These are phyloP conservation scores for Phyllosticta citrichinensis DNA, from an alignment of 2,329 filamentous ascomycete genomes.

Conservation along the genomic window DNA sequence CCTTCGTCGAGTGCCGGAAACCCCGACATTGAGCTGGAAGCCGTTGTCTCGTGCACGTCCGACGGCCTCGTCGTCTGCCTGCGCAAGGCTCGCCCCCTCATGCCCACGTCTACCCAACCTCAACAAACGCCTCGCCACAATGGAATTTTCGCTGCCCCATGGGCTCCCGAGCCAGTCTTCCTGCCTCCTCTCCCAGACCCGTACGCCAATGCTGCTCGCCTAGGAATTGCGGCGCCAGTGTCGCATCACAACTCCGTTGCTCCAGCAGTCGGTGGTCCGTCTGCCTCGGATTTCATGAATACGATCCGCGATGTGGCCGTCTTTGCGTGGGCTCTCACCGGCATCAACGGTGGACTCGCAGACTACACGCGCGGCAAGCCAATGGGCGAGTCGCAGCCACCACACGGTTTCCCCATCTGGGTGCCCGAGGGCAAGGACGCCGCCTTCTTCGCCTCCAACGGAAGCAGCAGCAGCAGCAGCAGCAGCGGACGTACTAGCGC, in stretches of 20 bases:
- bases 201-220: constrained; percentile 8
- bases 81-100: constrained; percentile 59
- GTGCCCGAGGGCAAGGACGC: constrained; percentile 14
- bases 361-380: constrained; percentile 54
- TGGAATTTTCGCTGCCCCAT: constrained; percentile 70
- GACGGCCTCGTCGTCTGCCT: constrained; percentile 78
- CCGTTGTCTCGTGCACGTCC: constrained; percentile 83
- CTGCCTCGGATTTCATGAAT: constrained; percentile 58
- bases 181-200: constrained; percentile 25
- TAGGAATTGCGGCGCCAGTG: constrained; percentile 5
- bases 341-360: constrained; percentile 67
- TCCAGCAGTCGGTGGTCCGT: constrained; percentile 39
- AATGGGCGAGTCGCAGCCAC: constrained; percentile 52
- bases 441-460: background rate
- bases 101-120: constrained; percentile 47
- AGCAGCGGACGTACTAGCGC: constrained; percentile 6
- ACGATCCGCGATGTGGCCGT: constrained; percentile 76
- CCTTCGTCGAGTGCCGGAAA: constrained; percentile 15
- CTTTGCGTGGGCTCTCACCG: constrained; percentile 75
- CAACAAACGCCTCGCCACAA: constrained; percentile 33
- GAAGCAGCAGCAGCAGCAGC: constrained; percentile 8
- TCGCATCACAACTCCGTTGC: constrained; percentile 14
- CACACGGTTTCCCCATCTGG: constrained; percentile 52
- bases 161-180: constrained; percentile 58
- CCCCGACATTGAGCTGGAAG: constrained; percentile 59